Base-by-base conservation (phyloP, 106 monocot genomes). In the Hemerocallis citrina region DNA sequence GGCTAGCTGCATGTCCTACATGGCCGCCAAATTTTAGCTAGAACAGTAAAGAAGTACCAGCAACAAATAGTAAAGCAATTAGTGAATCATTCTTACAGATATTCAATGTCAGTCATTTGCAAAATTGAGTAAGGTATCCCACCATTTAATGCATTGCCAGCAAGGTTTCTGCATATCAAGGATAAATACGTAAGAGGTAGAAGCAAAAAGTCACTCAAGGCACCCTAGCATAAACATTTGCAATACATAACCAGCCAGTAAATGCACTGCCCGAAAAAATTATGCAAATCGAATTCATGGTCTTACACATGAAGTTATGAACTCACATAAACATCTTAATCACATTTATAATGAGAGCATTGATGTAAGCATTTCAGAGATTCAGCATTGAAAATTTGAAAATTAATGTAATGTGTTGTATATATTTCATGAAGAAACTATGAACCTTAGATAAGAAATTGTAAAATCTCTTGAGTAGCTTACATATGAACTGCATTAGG, bases 121-220 rank as follows among this genome's bases (percentile, higher is more conserved):
- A 91, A 98, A 59, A 98, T 77, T 13, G 96, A 98, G 69, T 91
- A 98, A 50, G 96, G 96, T 43, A 98, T 68, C 17, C 84, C 75
- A 37, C 96, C 96, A 65, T 76, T 84, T 63, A 98, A 88, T 66
- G 74, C 48, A 73, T 98, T 98, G n/a, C 72, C 77, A 64, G 80
- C 67, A 62, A 98, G 81, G 65, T 98, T 76, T 75, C 96, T 98
- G 75, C 64, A 75, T 21, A 60, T 7, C 20, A 62, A 15, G 3
- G 28, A 56, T 40, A 4, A 20, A 59, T 7, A 36, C 17, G 40
- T 32, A 40, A 31, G 39, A 14, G 6, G 21, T 36, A 21, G 6
- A 14, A 36, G 39, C 39, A 35, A 58, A 51, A 27, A 49, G 24
- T 20, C 12, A 51, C n/a, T n/a, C 29, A 21, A 6, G 47, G 10